These are phyloP conservation scores for Rickenella mellea DNA, from an alignment of 768 basidiomycete genomes.

Conservation along the genomic window DNA sequence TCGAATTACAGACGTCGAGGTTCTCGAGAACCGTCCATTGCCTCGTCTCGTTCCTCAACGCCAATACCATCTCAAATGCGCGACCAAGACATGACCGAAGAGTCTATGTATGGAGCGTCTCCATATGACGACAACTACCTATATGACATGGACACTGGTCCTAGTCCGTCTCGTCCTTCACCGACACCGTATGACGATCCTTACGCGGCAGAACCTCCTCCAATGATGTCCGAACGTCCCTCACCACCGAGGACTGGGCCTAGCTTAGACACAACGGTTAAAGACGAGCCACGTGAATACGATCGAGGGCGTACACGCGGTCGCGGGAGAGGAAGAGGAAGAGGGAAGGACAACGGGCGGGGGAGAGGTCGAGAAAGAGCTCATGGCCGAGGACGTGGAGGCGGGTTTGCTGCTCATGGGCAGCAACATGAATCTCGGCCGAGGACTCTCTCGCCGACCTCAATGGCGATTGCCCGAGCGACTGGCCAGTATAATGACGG, in stretches of 20 bases:
- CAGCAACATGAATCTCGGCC: constrained; percentile 6
- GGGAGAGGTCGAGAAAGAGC: constrained; percentile 8
- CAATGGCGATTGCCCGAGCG: constrained; percentile 35
- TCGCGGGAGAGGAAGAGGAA: constrained; percentile 23
- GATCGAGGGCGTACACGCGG: not conserved
- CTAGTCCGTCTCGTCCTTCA: constrained; percentile 48
- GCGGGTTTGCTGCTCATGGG: constrained; percentile 14
- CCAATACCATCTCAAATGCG: constrained; percentile 44
- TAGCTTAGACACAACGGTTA: not conserved
- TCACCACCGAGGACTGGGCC: not conserved
- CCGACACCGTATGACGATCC: constrained; percentile 78
- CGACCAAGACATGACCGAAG: constrained; percentile 45
- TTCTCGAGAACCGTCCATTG: constrained; percentile 37
- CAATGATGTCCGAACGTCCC: not conserved
- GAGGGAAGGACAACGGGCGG: constrained; percentile 15
- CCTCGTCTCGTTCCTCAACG: constrained; percentile 46
- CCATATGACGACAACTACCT: constrained; percentile 60
- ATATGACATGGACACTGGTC: constrained; percentile 55
- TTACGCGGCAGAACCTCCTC: constrained; percentile 36
- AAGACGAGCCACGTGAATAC: not conserved
- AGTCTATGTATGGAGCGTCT: constrained; percentile 36
- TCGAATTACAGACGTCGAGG: constrained; percentile 35
- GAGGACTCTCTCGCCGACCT: constrained; percentile 31
- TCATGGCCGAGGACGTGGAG: constrained; percentile 14
- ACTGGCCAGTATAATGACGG: constrained; percentile 30